Conservation (phyloP, 805 yeast species). For the Hanseniaspora thailandica region DNA sequence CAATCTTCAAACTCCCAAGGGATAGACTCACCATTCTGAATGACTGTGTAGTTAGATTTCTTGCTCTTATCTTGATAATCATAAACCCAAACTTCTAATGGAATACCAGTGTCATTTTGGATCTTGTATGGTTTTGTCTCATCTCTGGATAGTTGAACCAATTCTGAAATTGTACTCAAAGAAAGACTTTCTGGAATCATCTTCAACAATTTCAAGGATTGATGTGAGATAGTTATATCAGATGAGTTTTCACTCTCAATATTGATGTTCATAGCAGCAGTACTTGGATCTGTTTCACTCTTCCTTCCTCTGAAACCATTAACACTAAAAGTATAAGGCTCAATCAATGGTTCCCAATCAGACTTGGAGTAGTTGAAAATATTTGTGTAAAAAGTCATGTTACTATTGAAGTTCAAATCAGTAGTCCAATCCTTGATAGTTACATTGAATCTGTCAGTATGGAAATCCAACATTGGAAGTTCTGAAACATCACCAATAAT, state of each 20-base stretch:
- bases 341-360: constrained; percentile 89
- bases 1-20: constrained; percentile 96
- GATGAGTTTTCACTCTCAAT: constrained; percentile 65
- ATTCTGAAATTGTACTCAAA: constrained; percentile 28
- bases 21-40: constrained; percentile 39
- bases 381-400: constrained; percentile 55
- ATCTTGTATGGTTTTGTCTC: constrained; percentile 73
- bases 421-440: constrained; percentile 77
- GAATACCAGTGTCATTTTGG: constrained; percentile 73
- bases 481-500: constrained; percentile 86
- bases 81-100: constrained; percentile 75
- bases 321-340: constrained; percentile 70
- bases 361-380: constrained; percentile 81
- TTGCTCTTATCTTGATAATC: constrained; percentile 26
- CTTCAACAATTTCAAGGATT: constrained; percentile 65
- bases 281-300: constrained; percentile 18
- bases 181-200: constrained; percentile 52
- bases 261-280: constrained; percentile 43
- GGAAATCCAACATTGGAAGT: constrained; percentile 72
- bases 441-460: constrained; percentile 55
- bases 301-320: constrained; percentile 42
- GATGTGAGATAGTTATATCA: constrained; percentile 69
- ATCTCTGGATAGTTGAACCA: constrained; percentile 53
- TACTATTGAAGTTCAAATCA: constrained; percentile 57
- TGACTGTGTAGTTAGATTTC: constrained; percentile 23